A percentile compares a stretch with the other conserved stretches of the same genome.
These are phyloP conservation scores for Meira miltonrushii DNA, from an alignment of 1,284 basidiomycete genomes.

Conservation along the genomic window DNA sequence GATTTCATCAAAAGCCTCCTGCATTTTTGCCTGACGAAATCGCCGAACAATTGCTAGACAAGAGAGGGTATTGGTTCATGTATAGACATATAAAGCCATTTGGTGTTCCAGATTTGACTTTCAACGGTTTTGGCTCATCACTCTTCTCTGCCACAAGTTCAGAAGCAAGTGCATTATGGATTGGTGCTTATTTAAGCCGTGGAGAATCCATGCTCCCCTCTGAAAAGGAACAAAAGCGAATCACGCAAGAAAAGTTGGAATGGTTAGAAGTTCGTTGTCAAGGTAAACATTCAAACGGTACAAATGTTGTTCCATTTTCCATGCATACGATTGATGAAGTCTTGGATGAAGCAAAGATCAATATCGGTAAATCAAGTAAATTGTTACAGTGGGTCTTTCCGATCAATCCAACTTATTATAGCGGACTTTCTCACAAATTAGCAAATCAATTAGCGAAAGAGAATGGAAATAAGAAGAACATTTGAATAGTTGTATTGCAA, in stretches of 20 bases:
- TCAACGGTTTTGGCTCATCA: slow-evolving; percentile 39
- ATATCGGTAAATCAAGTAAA: slow-evolving; percentile 17
- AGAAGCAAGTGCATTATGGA: slow-evolving; percentile 40
- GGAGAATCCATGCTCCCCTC: slow-evolving; percentile 24
- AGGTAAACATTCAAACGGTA: slow-evolving; percentile 36
- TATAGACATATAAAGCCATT: slow-evolving; percentile 35
- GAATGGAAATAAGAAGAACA: neutral
- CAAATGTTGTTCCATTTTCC: slow-evolving; percentile 42
- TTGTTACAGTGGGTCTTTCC: slow-evolving; percentile 38
- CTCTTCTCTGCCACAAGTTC: slow-evolving; percentile 39
- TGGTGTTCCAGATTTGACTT: slow-evolving; percentile 30
- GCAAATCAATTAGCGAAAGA: too few relatives aligned
- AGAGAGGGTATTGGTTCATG: slow-evolving; percentile 34
- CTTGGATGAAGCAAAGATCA: slow-evolving; percentile 25
- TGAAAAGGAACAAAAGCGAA: slow-evolving; percentile 18
- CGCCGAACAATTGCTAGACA: slow-evolving; percentile 29
- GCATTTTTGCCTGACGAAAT: slow-evolving; percentile 24
- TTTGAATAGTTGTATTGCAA: too few relatives aligned
- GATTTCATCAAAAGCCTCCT: slow-evolving; percentile 34
- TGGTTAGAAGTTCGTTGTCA: slow-evolving; percentile 34
- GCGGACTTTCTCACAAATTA: neutral
- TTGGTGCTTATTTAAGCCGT: slow-evolving; percentile 28
- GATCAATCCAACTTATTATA: slow-evolving; percentile 27
- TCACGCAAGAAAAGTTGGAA: slow-evolving; percentile 24
- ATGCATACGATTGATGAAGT: slow-evolving; percentile 42